A percentile compares a stretch with the other conserved stretches of the same genome.
These are phyloP conservation scores for Lodderomyces metapsilosis DNA, from an alignment of 1,139 yeast genomes.

Conservation along the genomic window DNA sequence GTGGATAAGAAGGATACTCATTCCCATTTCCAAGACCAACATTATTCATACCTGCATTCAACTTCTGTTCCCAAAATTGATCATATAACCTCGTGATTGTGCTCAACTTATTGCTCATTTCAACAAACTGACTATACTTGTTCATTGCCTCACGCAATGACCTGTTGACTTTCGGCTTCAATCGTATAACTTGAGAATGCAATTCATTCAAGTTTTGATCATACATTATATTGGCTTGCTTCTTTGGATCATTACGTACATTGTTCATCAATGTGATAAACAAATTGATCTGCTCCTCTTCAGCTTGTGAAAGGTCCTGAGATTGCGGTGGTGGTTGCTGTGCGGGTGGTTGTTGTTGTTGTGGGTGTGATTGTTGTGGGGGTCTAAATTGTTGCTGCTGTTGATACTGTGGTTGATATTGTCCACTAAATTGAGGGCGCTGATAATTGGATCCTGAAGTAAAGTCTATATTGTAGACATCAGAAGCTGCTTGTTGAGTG, in stretches of 20 bases:
- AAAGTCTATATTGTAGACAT: conserved; percentile 26
- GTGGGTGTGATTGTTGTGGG: conserved; percentile 7
- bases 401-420: neutral
- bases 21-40: conserved; percentile 13
- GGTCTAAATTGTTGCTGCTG: conserved; percentile 12
- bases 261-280: conserved; percentile 66
- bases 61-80: conserved; percentile 67
- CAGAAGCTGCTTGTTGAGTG: conserved; percentile 20
- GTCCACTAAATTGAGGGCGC: conserved; percentile 1
- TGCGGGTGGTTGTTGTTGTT: conserved; percentile 14
- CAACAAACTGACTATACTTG: conserved; percentile 69
- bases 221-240: conserved; percentile 52
- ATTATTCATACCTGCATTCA: conserved; percentile 46
- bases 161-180: conserved; percentile 74
- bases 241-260: conserved; percentile 48
- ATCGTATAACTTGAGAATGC: conserved; percentile 59
- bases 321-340: conserved; percentile 15
- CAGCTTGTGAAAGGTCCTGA: conserved; percentile 52
- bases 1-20: conserved; percentile 4
- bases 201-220: conserved; percentile 64
- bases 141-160: conserved; percentile 62
- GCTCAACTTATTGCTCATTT: conserved; percentile 78
- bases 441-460: conserved; percentile 13
- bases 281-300: conserved; percentile 65
- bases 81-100: conserved; percentile 81